phyloP scores from a whole-genome alignment of 305 asterid species.

The Ruellia speciosa region DNA sequence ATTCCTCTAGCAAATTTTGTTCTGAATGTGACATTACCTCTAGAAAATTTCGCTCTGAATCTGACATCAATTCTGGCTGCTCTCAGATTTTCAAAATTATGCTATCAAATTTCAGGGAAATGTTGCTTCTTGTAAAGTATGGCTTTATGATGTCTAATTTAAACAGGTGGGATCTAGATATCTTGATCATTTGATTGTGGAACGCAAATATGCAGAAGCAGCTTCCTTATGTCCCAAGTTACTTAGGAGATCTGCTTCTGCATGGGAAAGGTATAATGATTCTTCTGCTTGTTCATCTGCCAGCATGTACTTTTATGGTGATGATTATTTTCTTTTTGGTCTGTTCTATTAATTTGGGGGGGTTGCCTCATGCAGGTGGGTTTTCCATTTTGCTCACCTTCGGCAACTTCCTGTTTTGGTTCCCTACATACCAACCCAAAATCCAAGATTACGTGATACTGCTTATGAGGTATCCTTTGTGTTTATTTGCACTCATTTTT shows the following conservation, averaged over 20 bases:
- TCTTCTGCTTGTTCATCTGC: slow-evolving; percentile 7
- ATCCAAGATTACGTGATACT: slow-evolving; percentile 89
- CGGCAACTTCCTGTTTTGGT: slow-evolving; percentile 95
- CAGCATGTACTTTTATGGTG: slow-evolving; percentile 1
- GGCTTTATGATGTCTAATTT: slow-evolving; percentile 14
- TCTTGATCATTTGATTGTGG: slow-evolving; percentile 92
- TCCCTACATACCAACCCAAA: slow-evolving; percentile 87
- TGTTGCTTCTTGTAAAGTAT: neutral
- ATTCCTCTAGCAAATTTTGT: neutral
- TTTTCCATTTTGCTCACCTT: slow-evolving; percentile 95
- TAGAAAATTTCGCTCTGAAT: neutral
- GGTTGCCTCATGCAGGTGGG: slow-evolving; percentile 59
- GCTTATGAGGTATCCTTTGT: slow-evolving; percentile 72
- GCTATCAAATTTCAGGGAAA: slow-evolving; percentile 11
- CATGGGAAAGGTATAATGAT: slow-evolving; percentile 84
- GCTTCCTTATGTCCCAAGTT: slow-evolving; percentile 91
- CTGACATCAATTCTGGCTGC: neutral
- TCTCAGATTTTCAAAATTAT: neutral
- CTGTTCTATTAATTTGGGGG: slow-evolving; percentile 18
- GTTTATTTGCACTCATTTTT: neutral
- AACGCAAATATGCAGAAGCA: slow-evolving; percentile 91
- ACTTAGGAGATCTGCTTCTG: slow-evolving; percentile 86
- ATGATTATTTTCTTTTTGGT: neutral
- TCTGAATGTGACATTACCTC: neutral
- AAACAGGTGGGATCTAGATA: slow-evolving; percentile 80